phyloP scores from a whole-genome alignment of 306 rosid genomes.

The cucumber (Cucumis sativus) region DNA sequence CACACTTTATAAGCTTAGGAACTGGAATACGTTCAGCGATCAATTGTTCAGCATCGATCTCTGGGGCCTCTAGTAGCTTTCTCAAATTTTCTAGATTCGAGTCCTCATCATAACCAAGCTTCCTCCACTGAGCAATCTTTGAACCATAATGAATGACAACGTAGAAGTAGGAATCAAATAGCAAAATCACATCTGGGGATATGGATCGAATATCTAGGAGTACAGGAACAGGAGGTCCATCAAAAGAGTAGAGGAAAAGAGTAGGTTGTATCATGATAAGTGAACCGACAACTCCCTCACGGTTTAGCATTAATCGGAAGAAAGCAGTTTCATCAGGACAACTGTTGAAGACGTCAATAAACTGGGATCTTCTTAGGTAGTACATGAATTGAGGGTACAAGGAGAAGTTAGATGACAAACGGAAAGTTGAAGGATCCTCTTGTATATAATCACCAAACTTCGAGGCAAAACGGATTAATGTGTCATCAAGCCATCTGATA shows the following conservation, averaged over 20 bases:
- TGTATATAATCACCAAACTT: conserved; percentile 79
- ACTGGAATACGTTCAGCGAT: conserved; percentile 59
- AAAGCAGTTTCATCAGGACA: conserved; percentile 86
- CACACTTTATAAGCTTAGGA: conserved; percentile 69
- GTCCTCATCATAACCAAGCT: conserved; percentile 72
- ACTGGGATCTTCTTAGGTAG: conserved; percentile 79
- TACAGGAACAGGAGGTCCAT: conserved; percentile 81
- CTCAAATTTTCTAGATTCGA: conserved; percentile 70
- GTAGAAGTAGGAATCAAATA: conserved; percentile 74
- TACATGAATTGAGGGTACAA: conserved; percentile 88
- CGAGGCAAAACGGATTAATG: conserved; percentile 47
- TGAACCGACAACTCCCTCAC: conserved; percentile 76
- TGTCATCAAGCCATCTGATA: conserved; percentile 81
- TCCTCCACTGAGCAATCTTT: conserved; percentile 73
- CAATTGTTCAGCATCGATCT: conserved; percentile 62
- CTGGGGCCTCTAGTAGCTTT: conserved; percentile 77
- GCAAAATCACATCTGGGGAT: conserved; percentile 65
- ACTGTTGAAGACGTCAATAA: conserved; percentile 66
- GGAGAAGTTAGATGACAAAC: conserved; percentile 68
- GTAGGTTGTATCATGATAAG: conserved; percentile 93
- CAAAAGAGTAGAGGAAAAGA: conserved; percentile 72
- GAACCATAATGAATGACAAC: conserved; percentile 85
- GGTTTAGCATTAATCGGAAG: conserved; percentile 65
- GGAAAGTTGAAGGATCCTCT: conserved; percentile 80
- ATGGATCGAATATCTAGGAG: conserved; percentile 72